Base-by-base conservation (phyloP, 257 asterid genomes). In the Solanum gracilifrons region DNA sequence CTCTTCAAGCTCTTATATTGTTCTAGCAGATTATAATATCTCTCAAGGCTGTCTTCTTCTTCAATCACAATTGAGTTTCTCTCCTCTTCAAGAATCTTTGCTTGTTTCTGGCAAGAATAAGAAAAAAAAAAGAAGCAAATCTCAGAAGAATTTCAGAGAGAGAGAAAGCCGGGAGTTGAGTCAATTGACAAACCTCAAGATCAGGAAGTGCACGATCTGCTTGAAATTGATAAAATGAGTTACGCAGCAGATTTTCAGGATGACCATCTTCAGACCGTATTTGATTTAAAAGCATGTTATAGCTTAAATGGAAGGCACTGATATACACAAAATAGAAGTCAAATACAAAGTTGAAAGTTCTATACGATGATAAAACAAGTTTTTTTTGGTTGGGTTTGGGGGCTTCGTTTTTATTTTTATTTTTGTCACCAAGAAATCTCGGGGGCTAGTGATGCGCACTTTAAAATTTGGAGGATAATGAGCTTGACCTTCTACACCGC, bases 271-370 rank as follows among this genome's bases (percentile, higher is more conserved):
- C 99, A 86, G 95, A 93, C 72, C 99, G 96, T 86, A 96, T 90
- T 93, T 97, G 99, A 93, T 97, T 97, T 89, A 97, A 90, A 90
- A 97, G 98, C 99, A 93, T 96, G 90, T 95, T 96, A 94, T 96
- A 97, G 94, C 97, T 97, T 46, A 97, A 94, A 91, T 97, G 99
- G 91, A 97, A 96, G 83, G 99, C 99, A 92, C 99, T 97, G 98
- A 82, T 18, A 80, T 82, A 48, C 86, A 93, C 55, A 71, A 83
- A 84, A 25, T 25, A 48, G 31, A 51, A 82, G 85, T 82, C 43
- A 82, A 48, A 46, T 48, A 80, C 39, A 80, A 46, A 29, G 41
- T 29, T 46, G 64, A n/a, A 68, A 27, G 55, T 43, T 25, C 10
- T 46, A 51, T 43, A 60, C 46, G 51, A 58, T 51, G 68, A 80